phyloP scores from a whole-genome alignment of 352 stramenopile species.

The Globisporangium nagaii region DNA sequence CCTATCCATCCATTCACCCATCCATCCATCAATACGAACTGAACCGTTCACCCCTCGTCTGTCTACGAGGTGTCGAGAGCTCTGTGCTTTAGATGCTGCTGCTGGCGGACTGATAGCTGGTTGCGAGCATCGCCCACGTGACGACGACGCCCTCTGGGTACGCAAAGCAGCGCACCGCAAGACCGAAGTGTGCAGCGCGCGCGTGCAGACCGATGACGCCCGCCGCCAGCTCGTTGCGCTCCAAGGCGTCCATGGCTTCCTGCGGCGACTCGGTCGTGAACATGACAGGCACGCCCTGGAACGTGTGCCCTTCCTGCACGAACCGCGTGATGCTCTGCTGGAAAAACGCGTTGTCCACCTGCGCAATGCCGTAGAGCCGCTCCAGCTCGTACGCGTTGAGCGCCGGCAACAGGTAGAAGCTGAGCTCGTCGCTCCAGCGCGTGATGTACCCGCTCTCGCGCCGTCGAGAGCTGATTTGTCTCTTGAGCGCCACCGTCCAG shows the following conservation, averaged over 20 bases:
- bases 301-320: conserved; percentile 76
- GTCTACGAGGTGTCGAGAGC: too few species aligned
- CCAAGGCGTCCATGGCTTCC: conserved; percentile 40
- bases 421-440: conserved; percentile 69
- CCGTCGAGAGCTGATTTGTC: conserved; percentile 33
- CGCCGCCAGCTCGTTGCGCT: conserved; percentile 33
- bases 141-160: conserved; percentile 69
- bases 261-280: conserved; percentile 30
- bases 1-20: neutral
- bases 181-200: conserved; percentile 53
- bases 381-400: conserved; percentile 86
- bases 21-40: neutral
- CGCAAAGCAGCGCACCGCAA: conserved; percentile 70
- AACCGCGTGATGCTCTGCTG: conserved; percentile 74
- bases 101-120: conserved; percentile 41
- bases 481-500: conserved; percentile 37
- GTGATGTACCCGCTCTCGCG: conserved; percentile 48
- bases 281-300: conserved; percentile 79
- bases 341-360: conserved; percentile 80
- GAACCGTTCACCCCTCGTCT: too few species aligned
- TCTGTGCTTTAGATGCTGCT: neutral
- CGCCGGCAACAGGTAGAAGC: conserved; percentile 77
- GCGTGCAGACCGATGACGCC: conserved; percentile 64
- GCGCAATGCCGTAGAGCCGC: conserved; percentile 50
- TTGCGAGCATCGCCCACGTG: conserved; percentile 83